Percentiles rank a stretch among this genome's conserved stretches.
Conservation (phyloP, 345 rosid species). For the Raphanus sativus region DNA sequence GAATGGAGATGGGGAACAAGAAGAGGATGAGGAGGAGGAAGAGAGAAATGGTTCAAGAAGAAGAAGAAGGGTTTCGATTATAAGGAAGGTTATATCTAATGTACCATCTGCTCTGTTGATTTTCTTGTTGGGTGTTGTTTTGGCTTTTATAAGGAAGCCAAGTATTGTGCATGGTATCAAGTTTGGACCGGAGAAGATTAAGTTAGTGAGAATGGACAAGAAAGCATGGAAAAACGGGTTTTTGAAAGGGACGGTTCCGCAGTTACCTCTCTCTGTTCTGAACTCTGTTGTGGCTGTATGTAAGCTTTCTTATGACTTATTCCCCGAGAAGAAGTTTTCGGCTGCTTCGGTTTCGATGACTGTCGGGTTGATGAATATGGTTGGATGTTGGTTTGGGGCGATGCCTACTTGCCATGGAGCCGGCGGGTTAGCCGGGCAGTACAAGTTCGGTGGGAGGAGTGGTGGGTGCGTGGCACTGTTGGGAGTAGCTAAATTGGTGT, state of each 20-base stretch:
- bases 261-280: conserved; percentile 71
- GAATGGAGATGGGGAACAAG: conserved; percentile 63
- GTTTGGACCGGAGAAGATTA: conserved; percentile 63
- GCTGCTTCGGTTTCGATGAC: conserved; percentile 65
- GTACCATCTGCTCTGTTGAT: conserved; percentile 77
- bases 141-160: conserved; percentile 65
- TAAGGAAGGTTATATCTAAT: conserved; percentile 41
- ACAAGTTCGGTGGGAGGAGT: conserved; percentile 87
- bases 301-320: conserved; percentile 72
- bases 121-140: conserved; percentile 63
- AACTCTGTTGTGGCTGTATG: conserved; percentile 88
- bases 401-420: conserved; percentile 96
- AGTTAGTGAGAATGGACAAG: conserved; percentile 47
- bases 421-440: conserved; percentile 84
- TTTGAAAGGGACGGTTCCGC: conserved; percentile 77
- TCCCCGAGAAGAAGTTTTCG: conserved; percentile 68
- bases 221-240: conserved; percentile 78
- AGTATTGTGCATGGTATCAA: conserved; percentile 43
- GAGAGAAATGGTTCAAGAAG: conserved; percentile 26
- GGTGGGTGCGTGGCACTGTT: conserved; percentile 77
- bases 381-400: conserved; percentile 88
- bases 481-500: conserved; percentile 58
- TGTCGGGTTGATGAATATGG: conserved; percentile 78
- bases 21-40: conserved; percentile 32
- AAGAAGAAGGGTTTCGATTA: conserved; percentile 4